Evolutionary conservation across 2,329 filamentous ascomycete genomes (phyloP).

Genomic region (Aspergillus pseudotamarii): DNA sequence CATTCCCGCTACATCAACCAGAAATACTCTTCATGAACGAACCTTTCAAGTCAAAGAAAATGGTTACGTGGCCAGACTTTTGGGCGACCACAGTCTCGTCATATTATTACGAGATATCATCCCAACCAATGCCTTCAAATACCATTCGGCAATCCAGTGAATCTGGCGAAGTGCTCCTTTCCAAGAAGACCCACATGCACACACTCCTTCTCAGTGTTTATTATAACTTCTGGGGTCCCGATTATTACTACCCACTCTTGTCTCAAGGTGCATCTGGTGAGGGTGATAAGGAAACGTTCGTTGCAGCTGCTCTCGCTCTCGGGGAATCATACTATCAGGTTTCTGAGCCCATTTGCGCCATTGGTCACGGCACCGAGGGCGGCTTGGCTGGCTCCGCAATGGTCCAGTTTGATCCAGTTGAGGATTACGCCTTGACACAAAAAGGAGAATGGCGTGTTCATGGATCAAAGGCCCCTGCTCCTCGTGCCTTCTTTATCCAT

Average conservation of each 20-base stretch:
- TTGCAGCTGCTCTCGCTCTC: constrained; percentile 47
- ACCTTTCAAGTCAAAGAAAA: constrained; percentile 44
- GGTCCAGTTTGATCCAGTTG: constrained; percentile 41
- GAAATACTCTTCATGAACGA: constrained; percentile 45
- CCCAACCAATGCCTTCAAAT: constrained; percentile 26
- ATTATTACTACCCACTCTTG: constrained; percentile 49
- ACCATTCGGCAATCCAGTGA: constrained; percentile 41
- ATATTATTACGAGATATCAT: constrained; percentile 43
- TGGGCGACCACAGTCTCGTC: constrained; percentile 45
- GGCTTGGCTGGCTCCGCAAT: constrained; percentile 41
- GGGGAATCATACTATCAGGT: constrained; percentile 47
- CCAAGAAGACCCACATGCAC: constrained; percentile 45
- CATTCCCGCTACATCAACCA: constrained; percentile 48
- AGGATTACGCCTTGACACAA: constrained; percentile 34
- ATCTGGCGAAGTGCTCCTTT: constrained; percentile 50
- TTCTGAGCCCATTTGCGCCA: constrained; percentile 36
- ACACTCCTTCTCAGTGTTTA: constrained; percentile 52
- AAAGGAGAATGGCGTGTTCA: constrained; percentile 27
- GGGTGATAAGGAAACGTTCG: constrained; percentile 57
- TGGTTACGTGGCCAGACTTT: constrained; percentile 54
- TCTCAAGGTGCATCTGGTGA: constrained; percentile 52
- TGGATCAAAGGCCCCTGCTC: constrained; percentile 30
- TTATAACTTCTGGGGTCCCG: constrained; percentile 53
- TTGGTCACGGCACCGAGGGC: constrained; percentile 33
- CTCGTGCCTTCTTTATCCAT: constrained; percentile 44